phyloP scores from a whole-genome alignment of 1,284 basidiomycete genomes.

The Leccinum cinnamomeum region DNA sequence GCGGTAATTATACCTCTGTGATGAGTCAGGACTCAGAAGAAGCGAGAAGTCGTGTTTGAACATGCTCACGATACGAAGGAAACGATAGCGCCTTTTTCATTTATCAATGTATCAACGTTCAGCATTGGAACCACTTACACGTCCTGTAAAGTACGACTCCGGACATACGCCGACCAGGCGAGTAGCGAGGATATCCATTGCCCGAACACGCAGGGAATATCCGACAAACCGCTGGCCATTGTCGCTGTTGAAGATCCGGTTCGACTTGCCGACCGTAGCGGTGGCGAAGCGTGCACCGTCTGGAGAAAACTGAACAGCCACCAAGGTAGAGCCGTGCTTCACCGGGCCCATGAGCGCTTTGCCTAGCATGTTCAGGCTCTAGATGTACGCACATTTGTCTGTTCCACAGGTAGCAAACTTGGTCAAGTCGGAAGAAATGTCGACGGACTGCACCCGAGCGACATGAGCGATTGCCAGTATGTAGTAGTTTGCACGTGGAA shows the following conservation, averaged over 20 bases:
- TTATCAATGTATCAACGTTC: background rate
- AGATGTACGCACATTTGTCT: background rate
- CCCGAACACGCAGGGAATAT: background rate
- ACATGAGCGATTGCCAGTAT: too few species aligned
- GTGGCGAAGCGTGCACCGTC: background rate
- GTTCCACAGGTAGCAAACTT: background rate
- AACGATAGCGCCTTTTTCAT: background rate
- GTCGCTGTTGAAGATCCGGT: background rate
- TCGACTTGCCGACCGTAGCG: background rate
- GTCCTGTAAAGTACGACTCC: background rate
- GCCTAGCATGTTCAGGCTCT: background rate
- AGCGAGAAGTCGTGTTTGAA: background rate
- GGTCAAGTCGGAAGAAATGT: background rate
- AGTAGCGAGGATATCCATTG: background rate
- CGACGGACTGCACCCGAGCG: background rate
- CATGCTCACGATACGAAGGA: background rate
- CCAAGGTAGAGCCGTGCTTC: background rate
- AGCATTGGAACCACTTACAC: background rate
- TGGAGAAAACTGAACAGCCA: background rate
- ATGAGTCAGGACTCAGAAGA: too few species aligned
- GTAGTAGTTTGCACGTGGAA: too few species aligned
- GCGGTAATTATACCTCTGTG: background rate
- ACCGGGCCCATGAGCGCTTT: background rate
- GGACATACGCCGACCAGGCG: background rate
- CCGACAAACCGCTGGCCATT: background rate